phyloP scores from a whole-genome alignment of 148 eudicot species.

The Bassia scoparia region DNA sequence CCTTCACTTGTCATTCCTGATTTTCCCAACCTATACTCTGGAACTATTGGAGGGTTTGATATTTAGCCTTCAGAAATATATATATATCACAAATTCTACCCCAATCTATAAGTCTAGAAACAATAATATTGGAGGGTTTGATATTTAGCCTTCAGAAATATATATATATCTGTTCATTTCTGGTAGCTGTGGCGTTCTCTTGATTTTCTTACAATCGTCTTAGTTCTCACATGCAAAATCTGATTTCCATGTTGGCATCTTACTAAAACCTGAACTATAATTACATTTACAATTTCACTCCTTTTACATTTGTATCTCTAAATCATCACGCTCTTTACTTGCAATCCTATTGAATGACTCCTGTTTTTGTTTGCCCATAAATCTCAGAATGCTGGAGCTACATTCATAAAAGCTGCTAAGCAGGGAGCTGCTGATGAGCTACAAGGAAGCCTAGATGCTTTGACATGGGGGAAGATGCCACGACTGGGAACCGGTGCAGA shows the following conservation, averaged over 20 bases:
- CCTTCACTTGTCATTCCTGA: not conserved
- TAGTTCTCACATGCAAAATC: not conserved
- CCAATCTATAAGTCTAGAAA: not conserved
- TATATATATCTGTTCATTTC: not conserved
- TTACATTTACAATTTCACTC: not conserved
- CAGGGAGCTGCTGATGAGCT: constrained; percentile 58
- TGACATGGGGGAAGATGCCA: constrained; percentile 88
- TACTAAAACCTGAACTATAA: not conserved
- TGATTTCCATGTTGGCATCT: not conserved
- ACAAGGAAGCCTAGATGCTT: constrained; percentile 71
- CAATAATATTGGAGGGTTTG: not conserved
- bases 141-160: not conserved
- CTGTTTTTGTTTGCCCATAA: not conserved
- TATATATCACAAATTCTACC: not conserved
- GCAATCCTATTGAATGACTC: not conserved
- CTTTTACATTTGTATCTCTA: not conserved
- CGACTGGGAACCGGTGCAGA: constrained; percentile 69
- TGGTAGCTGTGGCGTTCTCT: not conserved
- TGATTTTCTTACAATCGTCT: not conserved
- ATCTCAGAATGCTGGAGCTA: constrained; percentile 70
- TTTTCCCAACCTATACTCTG: no score
- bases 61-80: not conserved
- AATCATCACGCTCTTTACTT: not conserved
- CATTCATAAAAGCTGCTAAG: constrained; percentile 80
- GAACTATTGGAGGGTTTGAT: not conserved